Evolutionary conservation across 139 green algal genomes (phyloP), one percentile per base, ranked within the genome.

Genomic region (Ostreobium quekettii): DNA sequence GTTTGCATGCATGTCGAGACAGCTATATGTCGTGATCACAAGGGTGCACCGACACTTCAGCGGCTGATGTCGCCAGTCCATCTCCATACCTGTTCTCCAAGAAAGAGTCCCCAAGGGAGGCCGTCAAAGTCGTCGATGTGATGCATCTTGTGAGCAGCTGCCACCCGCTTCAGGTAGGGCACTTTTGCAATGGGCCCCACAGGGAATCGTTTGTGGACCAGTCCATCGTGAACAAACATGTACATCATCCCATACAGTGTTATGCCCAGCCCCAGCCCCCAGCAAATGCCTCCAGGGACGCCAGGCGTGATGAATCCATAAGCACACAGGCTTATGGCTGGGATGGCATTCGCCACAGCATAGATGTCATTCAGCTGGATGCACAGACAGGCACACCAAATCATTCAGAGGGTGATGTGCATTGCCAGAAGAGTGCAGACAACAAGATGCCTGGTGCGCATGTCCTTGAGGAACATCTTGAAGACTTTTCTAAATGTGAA

Each of bases 171-270:
- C 58, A 99, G 77, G 66, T 88, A 89, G 1, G 93, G 93, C 47
- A 96, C 53, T 53, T 95, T 80, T 2, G 83, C 89, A 26, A 99
- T 87, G 35, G 93, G 91, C 2, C 93, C 92, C 7, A 93, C 67
- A 67, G 48, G 59, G 15, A 65, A 75, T 8, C 70, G 36, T 37
- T 47, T 75, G 85, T 98, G 93, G 32, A 99, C 91, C 22, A 98
- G 72, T 36, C 93, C 93, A 72, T 98, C 94, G 74, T 99, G 94
- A 24, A 98, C 83, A 79, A 97, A 98, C 91, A 99, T 96, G 85
- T 99, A 99, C 22, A 73, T 81, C 49, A 97, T 96, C 53, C 93
- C 94, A 65, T 96, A 99, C 1, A 97, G 72, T 1, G 91, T 97
- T 80, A 99, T 98, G 75, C 94, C 94, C 46, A 99, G 77, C 1